Conservation (phyloP, 1,139 yeast genomes). For the Candida neerlandica region DNA sequence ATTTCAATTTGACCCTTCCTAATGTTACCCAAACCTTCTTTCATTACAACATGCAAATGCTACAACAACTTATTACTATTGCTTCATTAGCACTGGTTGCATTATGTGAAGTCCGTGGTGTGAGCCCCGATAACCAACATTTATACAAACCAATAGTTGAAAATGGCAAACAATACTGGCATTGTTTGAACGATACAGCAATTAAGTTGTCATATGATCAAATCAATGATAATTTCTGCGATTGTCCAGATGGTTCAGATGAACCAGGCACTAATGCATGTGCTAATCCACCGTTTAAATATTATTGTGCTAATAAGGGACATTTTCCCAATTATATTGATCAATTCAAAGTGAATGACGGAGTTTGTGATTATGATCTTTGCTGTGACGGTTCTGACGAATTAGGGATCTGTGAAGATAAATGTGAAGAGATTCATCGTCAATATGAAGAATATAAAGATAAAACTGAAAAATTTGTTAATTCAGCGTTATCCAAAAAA, state of each 20-base stretch:
- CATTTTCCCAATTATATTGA: constrained; percentile 60
- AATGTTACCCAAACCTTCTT: background rate
- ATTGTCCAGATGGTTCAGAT: constrained; percentile 97
- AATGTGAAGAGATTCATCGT: constrained; percentile 52
- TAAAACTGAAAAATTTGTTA: constrained; percentile 19
- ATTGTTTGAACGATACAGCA: constrained; percentile 67
- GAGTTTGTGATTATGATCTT: constrained; percentile 83
- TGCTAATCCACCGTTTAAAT: constrained; percentile 42
- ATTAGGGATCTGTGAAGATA: constrained; percentile 54
- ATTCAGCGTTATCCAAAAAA: constrained; percentile 27
- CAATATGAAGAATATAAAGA: constrained; percentile 30
- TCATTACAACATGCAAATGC: background rate
- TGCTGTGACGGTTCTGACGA: constrained; percentile 99
- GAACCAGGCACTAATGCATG: constrained; percentile 97
- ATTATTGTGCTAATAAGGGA: constrained; percentile 81
- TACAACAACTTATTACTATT: constrained; percentile 5
- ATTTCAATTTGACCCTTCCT: too few species aligned
- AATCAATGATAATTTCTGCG: constrained; percentile 88
- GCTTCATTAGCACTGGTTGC: background rate
- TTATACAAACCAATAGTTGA: constrained; percentile 57
- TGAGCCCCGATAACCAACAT: constrained; percentile 40
- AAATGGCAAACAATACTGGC: constrained; percentile 51
- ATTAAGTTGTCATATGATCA: constrained; percentile 60
- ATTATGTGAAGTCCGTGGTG: constrained; percentile 25
- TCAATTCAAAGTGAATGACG: constrained; percentile 75